Base-by-base conservation (phyloP, 2,329 filamentous ascomycete species). In the Akanthomyces uredinophilus region DNA sequence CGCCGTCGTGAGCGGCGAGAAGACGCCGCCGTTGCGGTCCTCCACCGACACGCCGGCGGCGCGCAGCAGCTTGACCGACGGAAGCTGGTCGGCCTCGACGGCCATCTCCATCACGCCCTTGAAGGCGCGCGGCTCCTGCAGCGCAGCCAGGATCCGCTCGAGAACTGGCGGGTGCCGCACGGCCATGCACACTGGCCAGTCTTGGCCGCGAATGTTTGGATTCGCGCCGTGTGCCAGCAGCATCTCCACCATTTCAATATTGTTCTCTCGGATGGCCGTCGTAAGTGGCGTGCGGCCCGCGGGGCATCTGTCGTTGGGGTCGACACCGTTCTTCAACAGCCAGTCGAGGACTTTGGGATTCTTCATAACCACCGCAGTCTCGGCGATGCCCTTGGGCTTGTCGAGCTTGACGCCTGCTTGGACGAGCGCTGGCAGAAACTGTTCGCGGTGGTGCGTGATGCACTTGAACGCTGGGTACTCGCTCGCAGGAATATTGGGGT, bases 131-230 rank as follows among this genome's bases (percentile, higher is more conserved):
- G 84, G 82, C 66, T 87, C 83, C 1, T 81, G 73, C 10, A 88
- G 79, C 2, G 81, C 78, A 0, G 80, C 77, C 0, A 89, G 77
- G 1, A 91, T 77, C 57, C 81, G 82, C 67, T 81, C 79, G 13
- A 90, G 79, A 49, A 90, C 81, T 0, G 72, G 70, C 0, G 88
- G 87, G 41, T 84, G 81, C 64, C 78, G 79, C 55, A 89, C 86
- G 0, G 87, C 86, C 83, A 90, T 86, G 71, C 83, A 87, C 13
- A 90, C 78, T 0, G 88, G 88, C 87, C 87, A 91, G 69, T 90
- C 86, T 67, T 88, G 79, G 39, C 87, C 87, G 16, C 87, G 80
- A 20, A 87, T 74, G 60, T 83, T 82, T 5, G 86, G 84, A 64
- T 88, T 83, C 0, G 85, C 86, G 13, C 86, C 86, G 32, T 83